phyloP scores from a whole-genome alignment of 805 yeast genomes.

The Ogataea angusta region DNA sequence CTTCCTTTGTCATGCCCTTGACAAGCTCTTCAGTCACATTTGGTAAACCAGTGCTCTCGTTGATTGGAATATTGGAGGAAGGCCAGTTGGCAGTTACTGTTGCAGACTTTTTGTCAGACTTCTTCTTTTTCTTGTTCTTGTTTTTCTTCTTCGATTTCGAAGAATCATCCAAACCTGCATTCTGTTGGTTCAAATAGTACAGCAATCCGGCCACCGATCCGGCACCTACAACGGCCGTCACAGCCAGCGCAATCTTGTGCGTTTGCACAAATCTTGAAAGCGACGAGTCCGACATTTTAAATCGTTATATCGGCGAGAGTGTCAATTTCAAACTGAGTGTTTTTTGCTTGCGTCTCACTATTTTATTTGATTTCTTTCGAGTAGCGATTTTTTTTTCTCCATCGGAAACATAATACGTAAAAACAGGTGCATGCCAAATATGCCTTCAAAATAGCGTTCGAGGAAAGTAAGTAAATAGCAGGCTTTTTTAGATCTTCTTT shows the following conservation, averaged over 20 bases:
- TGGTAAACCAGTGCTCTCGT: conserved; percentile 53
- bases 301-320: background rate
- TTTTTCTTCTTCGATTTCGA: conserved; percentile 32
- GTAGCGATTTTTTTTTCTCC: conserved; percentile 7
- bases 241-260: conserved; percentile 48
- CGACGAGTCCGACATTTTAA: conserved; percentile 18
- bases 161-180: conserved; percentile 14
- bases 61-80: conserved; percentile 45
- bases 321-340: background rate
- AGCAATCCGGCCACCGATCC: conserved; percentile 48
- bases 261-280: conserved; percentile 41
- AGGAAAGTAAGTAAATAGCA: conserved; percentile 1
- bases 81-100: conserved; percentile 20
- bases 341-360: conserved; percentile 3
- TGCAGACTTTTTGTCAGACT: conserved; percentile 33
- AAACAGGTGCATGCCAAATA: conserved; percentile 2
- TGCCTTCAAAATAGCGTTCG: conserved; percentile 1
- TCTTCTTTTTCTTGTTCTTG: conserved; percentile 44
- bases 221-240: conserved; percentile 49
- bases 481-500: background rate
- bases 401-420: conserved; percentile 2
- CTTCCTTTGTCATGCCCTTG: conserved; percentile 42
- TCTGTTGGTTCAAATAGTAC: conserved; percentile 38
- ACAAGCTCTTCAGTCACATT: conserved; percentile 46
- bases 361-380: conserved; percentile 4